Percentiles rank a stretch among this genome's conserved stretches.
Conservation (phyloP, 1,284 basidiomycete genomes). For the Cutaneotrichosporon sp. region DNA sequence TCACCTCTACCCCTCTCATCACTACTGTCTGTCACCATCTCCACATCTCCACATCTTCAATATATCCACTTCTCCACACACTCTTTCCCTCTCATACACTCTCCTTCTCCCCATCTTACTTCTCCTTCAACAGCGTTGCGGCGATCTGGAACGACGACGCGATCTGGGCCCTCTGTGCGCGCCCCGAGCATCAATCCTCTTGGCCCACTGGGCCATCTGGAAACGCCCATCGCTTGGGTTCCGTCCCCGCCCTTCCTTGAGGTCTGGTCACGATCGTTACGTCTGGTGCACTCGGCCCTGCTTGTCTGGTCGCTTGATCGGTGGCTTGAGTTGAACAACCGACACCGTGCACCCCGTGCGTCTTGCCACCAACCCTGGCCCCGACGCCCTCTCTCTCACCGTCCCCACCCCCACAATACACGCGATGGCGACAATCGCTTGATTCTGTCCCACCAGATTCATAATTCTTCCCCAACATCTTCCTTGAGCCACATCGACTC, state of each 20-base stretch:
- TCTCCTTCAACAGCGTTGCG: not conserved
- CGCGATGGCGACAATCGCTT: slow-evolving; percentile 2
- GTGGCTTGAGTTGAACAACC: not conserved
- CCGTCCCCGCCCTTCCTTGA: not conserved
- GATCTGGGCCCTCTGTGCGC: not conserved
- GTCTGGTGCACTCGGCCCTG: not conserved
- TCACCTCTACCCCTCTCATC: no score
- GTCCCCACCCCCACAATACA: not conserved
- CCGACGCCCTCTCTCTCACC: not conserved
- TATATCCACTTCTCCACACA: not conserved
- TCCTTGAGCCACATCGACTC: not conserved
- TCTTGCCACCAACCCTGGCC: not conserved
- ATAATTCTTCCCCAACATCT: not conserved
- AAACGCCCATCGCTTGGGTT: no score
- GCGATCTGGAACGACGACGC: no score
- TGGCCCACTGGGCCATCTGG: no score
- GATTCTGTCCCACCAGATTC: slow-evolving; percentile 1
- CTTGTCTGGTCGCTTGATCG: not conserved
- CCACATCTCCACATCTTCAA: no score
- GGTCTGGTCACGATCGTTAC: not conserved
- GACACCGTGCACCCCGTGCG: not conserved
- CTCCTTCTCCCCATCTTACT: not conserved
- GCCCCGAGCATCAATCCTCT: no score
- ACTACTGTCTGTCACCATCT: no score
- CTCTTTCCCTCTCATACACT: not conserved